phyloP scores from a whole-genome alignment of 768 basidiomycete genomes.

The Tylopilus felleus region DNA sequence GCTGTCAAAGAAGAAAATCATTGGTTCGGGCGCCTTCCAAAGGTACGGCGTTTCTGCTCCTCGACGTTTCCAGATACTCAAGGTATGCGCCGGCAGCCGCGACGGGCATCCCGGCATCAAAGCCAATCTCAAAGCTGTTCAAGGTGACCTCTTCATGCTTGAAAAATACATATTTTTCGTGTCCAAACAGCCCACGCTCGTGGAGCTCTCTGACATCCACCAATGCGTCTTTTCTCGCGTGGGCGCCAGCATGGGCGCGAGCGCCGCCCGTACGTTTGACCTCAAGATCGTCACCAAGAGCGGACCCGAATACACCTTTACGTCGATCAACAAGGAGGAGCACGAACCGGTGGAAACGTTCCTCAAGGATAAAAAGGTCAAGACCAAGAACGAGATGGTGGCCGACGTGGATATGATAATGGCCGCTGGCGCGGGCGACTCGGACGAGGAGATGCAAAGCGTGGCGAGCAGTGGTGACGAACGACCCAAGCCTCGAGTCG shows the following conservation, averaged over 20 bases:
- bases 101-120: slow-evolving; percentile 94
- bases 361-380: slow-evolving; percentile 86
- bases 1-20: slow-evolving; percentile 87
- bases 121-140: slow-evolving; percentile 93
- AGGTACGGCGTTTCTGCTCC: slow-evolving; percentile 45
- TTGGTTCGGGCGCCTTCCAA: slow-evolving; percentile 81
- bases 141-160: slow-evolving; percentile 96
- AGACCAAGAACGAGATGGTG: slow-evolving; percentile 93
- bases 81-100: slow-evolving; percentile 47
- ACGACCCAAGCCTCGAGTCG: slow-evolving; percentile 47
- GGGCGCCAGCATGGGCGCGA: slow-evolving; percentile 75
- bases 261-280: slow-evolving; percentile 91
- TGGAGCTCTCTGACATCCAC: slow-evolving; percentile 87
- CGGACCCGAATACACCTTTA: slow-evolving; percentile 85
- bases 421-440: slow-evolving; percentile 59
- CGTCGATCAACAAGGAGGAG: slow-evolving; percentile 94
- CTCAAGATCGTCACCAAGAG: slow-evolving; percentile 83
- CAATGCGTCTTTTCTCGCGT: slow-evolving; percentile 92
- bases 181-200: slow-evolving; percentile 88
- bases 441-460: slow-evolving; percentile 84
- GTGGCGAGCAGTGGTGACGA: slow-evolving; percentile 68
- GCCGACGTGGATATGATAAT: slow-evolving; percentile 80
- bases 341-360: slow-evolving; percentile 82
- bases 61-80: background rate
- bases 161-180: slow-evolving; percentile 99